Evolutionary conservation across 2,329 filamentous ascomycete genomes (phyloP).

Genomic region (Decorospora gaudefroyi): DNA sequence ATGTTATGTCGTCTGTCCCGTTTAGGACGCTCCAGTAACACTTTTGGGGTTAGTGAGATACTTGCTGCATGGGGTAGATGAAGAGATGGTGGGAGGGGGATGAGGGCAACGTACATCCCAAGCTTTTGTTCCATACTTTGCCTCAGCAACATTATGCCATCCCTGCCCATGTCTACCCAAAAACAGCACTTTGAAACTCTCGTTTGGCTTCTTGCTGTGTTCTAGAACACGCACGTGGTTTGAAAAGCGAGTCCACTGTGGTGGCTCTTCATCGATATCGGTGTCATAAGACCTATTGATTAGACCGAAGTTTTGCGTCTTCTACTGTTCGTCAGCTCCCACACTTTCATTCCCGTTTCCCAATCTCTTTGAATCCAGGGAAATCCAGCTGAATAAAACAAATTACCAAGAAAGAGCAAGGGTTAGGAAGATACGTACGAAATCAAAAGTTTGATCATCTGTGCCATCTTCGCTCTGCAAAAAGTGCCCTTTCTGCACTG

Average conservation of each 20-base stretch:
- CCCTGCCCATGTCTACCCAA: conserved; percentile 73
- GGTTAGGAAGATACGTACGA: conserved; percentile 54
- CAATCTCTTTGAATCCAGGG: too few species aligned
- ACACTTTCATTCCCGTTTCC: too few species aligned
- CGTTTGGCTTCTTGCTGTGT: conserved; percentile 47
- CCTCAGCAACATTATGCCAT: conserved; percentile 66
- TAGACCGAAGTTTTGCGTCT: conserved; percentile 64
- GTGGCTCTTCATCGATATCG: conserved; percentile 39
- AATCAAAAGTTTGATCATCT: conserved; percentile 63
- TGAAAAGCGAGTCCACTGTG: conserved; percentile 65
- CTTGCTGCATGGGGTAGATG: not conserved
- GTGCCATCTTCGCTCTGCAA: conserved; percentile 65
- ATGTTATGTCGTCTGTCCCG: conserved; percentile 64
- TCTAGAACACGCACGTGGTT: conserved; percentile 61
- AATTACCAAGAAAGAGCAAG: not conserved
- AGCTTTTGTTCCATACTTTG: conserved; percentile 67
- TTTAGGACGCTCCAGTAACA: conserved; percentile 68
- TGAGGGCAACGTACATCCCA: conserved; percentile 65
- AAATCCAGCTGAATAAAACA: not conserved
- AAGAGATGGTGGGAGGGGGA: not conserved
- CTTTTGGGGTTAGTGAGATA: conserved; percentile 28
- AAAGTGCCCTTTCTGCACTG: conserved; percentile 65
- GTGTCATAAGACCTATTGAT: conserved; percentile 64
- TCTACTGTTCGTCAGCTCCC: conserved; percentile 1
- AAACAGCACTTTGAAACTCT: conserved; percentile 68